A percentile compares a stretch with the other conserved stretches of the same genome.
Conservation (phyloP, 2,329 filamentous ascomycete species). For the Apiospora hydei region DNA sequence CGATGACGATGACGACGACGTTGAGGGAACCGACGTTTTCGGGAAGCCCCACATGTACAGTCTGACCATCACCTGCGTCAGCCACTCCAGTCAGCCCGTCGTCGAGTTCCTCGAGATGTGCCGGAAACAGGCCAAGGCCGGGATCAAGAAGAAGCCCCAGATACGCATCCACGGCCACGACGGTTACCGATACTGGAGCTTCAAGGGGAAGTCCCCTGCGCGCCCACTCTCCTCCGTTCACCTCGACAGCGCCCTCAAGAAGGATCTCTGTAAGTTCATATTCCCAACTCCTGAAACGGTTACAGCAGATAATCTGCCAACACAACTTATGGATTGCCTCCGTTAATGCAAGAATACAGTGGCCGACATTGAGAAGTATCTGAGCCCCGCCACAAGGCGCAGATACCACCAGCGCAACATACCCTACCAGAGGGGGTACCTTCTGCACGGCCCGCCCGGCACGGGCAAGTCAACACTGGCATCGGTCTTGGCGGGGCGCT, state of each 20-base stretch:
- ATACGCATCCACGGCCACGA: constrained; percentile 40
- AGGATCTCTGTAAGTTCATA: neutral
- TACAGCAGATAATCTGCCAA: no score
- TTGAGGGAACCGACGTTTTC: neutral
- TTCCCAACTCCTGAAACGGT: neutral
- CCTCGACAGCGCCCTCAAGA: constrained; percentile 18
- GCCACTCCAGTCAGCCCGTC: constrained; percentile 12
- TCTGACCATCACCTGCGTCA: constrained; percentile 12
- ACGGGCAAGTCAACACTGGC: constrained; percentile 21
- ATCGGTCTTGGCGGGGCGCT: constrained; percentile 29
- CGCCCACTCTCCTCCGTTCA: constrained; percentile 34
- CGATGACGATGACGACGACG: neutral
- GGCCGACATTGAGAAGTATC: constrained; percentile 23
- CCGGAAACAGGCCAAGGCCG: neutral
- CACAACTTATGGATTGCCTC: no score
- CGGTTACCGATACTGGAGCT: constrained; percentile 38
- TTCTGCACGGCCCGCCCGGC: constrained; percentile 24
- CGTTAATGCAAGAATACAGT: neutral
- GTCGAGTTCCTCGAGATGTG: constrained; percentile 20
- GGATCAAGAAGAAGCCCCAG: constrained; percentile 2
- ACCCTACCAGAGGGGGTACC: constrained; percentile 24
- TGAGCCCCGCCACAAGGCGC: constrained; percentile 18
- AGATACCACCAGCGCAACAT: constrained; percentile 21
- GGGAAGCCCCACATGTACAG: neutral
- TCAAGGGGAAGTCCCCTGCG: constrained; percentile 37